A percentile compares a stretch with the other conserved stretches of the same genome.
phyloP scores from a whole-genome alignment of 805 yeast species.

The Sugiyamaella marilandica region DNA sequence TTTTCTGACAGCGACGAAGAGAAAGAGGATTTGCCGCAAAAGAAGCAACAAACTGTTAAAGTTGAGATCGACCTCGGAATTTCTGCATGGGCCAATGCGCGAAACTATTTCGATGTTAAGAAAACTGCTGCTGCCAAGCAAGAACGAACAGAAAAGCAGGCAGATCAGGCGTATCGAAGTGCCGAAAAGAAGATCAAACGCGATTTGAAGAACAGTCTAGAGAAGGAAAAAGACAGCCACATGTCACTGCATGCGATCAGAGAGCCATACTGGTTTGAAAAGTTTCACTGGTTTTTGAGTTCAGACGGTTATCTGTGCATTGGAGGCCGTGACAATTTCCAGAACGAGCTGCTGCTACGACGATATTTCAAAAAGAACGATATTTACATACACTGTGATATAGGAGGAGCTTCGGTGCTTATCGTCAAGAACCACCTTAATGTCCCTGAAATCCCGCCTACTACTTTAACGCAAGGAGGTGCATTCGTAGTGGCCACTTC shows the following conservation, averaged over 20 bases:
- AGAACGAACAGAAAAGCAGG: constrained; percentile 70
- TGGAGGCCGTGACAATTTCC: constrained; percentile 79
- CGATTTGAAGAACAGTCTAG: constrained; percentile 59
- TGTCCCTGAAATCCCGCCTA: constrained; percentile 66
- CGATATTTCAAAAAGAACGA: constrained; percentile 74
- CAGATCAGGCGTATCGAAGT: constrained; percentile 71
- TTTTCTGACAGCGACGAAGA: constrained; percentile 16
- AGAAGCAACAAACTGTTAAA: constrained; percentile 32
- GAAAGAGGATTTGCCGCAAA: not conserved
- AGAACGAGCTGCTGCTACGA: constrained; percentile 73
- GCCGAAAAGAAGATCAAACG: constrained; percentile 73
- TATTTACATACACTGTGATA: constrained; percentile 65
- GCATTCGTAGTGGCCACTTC: constrained; percentile 66
- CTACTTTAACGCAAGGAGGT: constrained; percentile 86
- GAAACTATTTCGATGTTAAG: constrained; percentile 71
- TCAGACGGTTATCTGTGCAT: constrained; percentile 82
- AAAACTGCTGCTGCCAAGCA: constrained; percentile 74
- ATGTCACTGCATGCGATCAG: constrained; percentile 52
- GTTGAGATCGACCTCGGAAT: constrained; percentile 63
- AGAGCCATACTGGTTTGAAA: constrained; percentile 85
- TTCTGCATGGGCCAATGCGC: constrained; percentile 86
- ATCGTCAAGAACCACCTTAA: constrained; percentile 76
- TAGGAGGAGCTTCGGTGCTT: constrained; percentile 68
- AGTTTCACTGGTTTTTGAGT: constrained; percentile 90
- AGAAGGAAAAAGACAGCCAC: constrained; percentile 49